These are phyloP conservation scores for Peronospora farinosa DNA, from an alignment of 352 stramenopile genomes.

Conservation along the genomic window DNA sequence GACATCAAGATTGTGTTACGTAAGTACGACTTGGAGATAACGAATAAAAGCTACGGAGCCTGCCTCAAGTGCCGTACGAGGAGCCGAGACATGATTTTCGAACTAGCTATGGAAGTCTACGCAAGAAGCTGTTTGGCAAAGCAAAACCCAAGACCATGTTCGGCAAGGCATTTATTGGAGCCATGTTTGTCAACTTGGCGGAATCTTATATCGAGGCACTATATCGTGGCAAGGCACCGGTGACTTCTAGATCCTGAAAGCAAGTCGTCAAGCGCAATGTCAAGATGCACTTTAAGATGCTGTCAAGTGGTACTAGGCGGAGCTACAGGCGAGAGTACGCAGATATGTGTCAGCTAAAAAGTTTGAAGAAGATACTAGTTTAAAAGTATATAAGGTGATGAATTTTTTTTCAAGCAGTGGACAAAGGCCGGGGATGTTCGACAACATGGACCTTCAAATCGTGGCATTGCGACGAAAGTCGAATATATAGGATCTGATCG, in stretches of 20 bases:
- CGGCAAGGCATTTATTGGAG: too few relatives aligned
- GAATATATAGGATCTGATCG: conserved; percentile 11
- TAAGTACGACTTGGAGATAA: conserved; percentile 84
- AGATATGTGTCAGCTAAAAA: conserved; percentile 44
- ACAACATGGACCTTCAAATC: conserved; percentile 54
- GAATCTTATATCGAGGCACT: conserved; percentile 78
- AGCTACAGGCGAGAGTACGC: conserved; percentile 47
- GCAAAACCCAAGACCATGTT: conserved; percentile 81
- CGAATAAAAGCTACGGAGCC: conserved; percentile 69
- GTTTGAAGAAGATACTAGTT: conserved; percentile 41
- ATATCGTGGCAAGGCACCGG: conserved; percentile 80
- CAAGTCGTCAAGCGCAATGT: conserved; percentile 83
- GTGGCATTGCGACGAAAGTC: conserved; percentile 28
- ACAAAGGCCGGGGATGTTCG: conserved; percentile 65
- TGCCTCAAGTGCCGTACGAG: conserved; percentile 62
- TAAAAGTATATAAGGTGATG: conserved; percentile 27
- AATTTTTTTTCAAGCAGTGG: conserved; percentile 45
- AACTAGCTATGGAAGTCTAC: conserved; percentile 59
- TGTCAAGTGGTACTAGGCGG: conserved; percentile 66
- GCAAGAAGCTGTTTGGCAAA: conserved; percentile 65
- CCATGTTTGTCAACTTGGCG: conserved; percentile 84
- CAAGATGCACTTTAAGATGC: conserved; percentile 73
- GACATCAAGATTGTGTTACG: conserved; percentile 84
- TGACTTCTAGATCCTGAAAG: conserved; percentile 87
- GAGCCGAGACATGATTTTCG: conserved; percentile 82